These are phyloP conservation scores for Blepharisma japonicum DNA, from an alignment of 73 alveolate genomes.

Conservation along the genomic window DNA sequence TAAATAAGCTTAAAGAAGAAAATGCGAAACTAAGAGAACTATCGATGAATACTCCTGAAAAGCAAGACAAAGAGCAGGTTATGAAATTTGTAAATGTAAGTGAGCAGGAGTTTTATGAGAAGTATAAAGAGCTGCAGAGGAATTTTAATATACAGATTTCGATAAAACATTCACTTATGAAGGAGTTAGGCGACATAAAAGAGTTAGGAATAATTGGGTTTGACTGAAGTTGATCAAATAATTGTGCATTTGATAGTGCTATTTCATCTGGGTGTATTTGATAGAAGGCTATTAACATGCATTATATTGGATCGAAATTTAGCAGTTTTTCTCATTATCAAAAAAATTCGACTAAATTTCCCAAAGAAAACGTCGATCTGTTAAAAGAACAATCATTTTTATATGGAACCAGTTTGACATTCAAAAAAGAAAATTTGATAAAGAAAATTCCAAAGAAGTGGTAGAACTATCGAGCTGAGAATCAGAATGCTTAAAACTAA, in stretches of 20 bases:
- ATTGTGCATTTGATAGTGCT: too few species aligned
- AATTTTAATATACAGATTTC: background rate
- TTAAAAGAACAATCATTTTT: too few species aligned
- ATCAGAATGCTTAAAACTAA: conserved; percentile 21
- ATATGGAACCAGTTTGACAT: too few species aligned
- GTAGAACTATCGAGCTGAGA: background rate
- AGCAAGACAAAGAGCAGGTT: background rate
- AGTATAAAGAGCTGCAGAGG: background rate
- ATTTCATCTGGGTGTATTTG: too few species aligned
- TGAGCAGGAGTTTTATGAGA: background rate
- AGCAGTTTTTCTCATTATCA: too few species aligned
- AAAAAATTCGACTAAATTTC: too few species aligned
- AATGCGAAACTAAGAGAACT: background rate
- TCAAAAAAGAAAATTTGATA: background rate
- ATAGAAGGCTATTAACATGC: too few species aligned
- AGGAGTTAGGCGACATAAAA: background rate
- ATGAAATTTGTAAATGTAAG: background rate
- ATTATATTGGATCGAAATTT: too few species aligned
- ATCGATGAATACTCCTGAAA: background rate
- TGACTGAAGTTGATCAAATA: too few species aligned
- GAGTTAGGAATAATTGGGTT: background rate
- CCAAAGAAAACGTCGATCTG: too few species aligned
- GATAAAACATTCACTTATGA: background rate
- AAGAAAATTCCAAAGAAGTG: background rate
- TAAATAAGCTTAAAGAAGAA: conserved; percentile 30